Evolutionary conservation across 2,329 filamentous ascomycete species (phyloP).

Genomic region (Talaromyces pinophilus): DNA sequence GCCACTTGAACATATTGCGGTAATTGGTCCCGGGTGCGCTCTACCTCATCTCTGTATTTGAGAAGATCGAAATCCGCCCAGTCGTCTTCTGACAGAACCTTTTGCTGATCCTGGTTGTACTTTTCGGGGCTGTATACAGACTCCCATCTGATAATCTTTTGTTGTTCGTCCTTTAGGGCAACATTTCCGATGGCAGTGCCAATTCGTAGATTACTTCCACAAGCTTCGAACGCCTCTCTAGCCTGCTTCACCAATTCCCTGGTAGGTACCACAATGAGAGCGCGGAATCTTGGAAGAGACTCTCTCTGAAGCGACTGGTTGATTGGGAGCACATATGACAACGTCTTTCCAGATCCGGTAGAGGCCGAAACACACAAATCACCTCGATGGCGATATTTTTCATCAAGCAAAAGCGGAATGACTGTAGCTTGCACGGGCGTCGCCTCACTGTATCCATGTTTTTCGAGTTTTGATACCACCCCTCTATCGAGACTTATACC

Average conservation of each 20-base stretch:
- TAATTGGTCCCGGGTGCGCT: constrained; percentile 46
- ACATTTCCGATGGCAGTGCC: constrained; percentile 82
- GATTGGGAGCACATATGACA: constrained; percentile 87
- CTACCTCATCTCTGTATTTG: constrained; percentile 47
- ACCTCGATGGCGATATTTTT: constrained; percentile 61
- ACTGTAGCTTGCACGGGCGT: constrained; percentile 79
- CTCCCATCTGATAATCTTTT: constrained; percentile 62
- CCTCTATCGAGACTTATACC: constrained; percentile 64
- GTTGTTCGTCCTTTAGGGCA: constrained; percentile 67
- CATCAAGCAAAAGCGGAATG: constrained; percentile 75
- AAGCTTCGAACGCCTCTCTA: constrained; percentile 73
- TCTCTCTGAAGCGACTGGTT: constrained; percentile 71
- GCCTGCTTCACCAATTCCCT: constrained; percentile 88
- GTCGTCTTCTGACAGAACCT: constrained; percentile 45
- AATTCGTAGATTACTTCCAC: constrained; percentile 69
- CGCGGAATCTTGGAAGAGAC: constrained; percentile 67
- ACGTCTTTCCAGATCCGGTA: constrained; percentile 92
- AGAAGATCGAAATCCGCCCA: constrained; percentile 52
- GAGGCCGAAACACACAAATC: constrained; percentile 90
- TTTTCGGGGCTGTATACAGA: constrained; percentile 67
- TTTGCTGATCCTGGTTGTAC: constrained; percentile 52
- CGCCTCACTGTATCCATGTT: constrained; percentile 69
- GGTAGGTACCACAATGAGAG: constrained; percentile 84
- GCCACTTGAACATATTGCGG: constrained; percentile 64
- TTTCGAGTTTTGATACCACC: constrained; percentile 62